A percentile compares a stretch with the other conserved stretches of the same genome.
Evolutionary conservation across 768 basidiomycete species (phyloP).

Genomic region (Paxillus involutus): DNA sequence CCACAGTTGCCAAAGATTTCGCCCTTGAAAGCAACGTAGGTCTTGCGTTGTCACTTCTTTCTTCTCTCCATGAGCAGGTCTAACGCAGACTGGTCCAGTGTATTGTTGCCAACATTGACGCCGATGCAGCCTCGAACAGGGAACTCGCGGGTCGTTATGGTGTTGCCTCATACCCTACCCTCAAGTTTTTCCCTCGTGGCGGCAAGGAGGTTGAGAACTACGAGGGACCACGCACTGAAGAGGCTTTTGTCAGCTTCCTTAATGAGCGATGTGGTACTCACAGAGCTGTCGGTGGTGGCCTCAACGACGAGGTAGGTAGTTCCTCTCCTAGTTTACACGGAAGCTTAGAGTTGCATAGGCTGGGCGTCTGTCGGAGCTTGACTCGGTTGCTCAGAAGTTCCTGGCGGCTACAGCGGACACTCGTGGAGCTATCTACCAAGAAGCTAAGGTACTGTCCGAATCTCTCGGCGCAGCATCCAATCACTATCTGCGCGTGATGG

Average conservation of each 20-base stretch:
- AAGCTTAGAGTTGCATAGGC: conserved; percentile 49
- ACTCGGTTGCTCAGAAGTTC: conserved; percentile 75
- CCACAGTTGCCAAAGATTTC: conserved; percentile 76
- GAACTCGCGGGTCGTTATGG: conserved; percentile 69
- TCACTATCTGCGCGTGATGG: conserved; percentile 90
- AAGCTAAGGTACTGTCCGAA: conserved; percentile 52
- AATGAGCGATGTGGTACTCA: conserved; percentile 87
- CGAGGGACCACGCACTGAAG: conserved; percentile 67
- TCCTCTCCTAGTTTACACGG: neutral
- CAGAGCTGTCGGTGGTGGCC: conserved; percentile 78
- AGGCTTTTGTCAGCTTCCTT: conserved; percentile 74
- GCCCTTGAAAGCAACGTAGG: conserved; percentile 71
- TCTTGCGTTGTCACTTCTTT: neutral
- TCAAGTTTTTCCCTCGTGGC: conserved; percentile 90
- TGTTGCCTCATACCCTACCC: conserved; percentile 83
- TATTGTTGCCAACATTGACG: conserved; percentile 88
- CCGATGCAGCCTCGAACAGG: conserved; percentile 79
- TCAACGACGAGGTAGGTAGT: conserved; percentile 60
- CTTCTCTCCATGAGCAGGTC: neutral
- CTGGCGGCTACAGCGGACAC: conserved; percentile 55
- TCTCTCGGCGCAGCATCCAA: conserved; percentile 55
- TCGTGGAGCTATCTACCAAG: conserved; percentile 61
- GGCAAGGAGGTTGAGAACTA: conserved; percentile 67
- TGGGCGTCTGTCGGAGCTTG: conserved; percentile 77
- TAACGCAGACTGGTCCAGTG: conserved; percentile 49